Evolutionary conservation across 2,329 filamentous ascomycete genomes (phyloP), one percentile per base, ranked within the genome.

Genomic region (Paraphaeosphaeria minitans): DNA sequence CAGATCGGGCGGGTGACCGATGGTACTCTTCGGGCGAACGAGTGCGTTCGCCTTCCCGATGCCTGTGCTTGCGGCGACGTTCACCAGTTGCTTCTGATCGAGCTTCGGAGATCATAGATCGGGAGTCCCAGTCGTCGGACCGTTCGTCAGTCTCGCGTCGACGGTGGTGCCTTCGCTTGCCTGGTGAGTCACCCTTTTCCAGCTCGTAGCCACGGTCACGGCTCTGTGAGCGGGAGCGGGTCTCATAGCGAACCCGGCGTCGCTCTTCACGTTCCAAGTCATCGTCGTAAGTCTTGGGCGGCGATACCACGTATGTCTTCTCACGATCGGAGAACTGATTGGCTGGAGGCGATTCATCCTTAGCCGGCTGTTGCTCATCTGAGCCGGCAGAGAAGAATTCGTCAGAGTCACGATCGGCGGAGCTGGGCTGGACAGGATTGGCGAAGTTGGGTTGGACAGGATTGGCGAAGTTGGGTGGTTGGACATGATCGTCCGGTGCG

Each of bases 81-180:
- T 77, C 73, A 13, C 74, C 69, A 45, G 71, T 74, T 7, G 64
- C 70, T 53, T 76, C 75, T 35, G 75, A 76, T 7, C 72, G 71
- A 24, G 68, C 68, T 59, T 77, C 75, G 9, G 75, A 78, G 13
- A 72, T 61, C 0, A 77, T 72, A 13, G 79, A 81, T 47, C 73
- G 71, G 1, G 75, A 67, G 52, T 80, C 78, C 57, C 77, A 77
- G 50, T 78, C 75, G 43, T 80, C 78, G 13, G 69, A 64, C 41
- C 69, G 59, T 50, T 77, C 74, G 21, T 73, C 73, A 56, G 73
- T 67, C n/a, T 64, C 66, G 43, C 71, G 60, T 27, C 77, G 74
- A 21, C 75, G 73, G 55, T 76, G 75, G 47, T 72, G 70, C 46
- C 67, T 70, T 54, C 67, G 67, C 53, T 66, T 74, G 31, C 64